Percentiles rank a stretch among this genome's conserved stretches.
These are phyloP conservation scores for Aspergillus japonicus DNA, from an alignment of 2,329 filamentous ascomycete species.

Conservation along the genomic window DNA sequence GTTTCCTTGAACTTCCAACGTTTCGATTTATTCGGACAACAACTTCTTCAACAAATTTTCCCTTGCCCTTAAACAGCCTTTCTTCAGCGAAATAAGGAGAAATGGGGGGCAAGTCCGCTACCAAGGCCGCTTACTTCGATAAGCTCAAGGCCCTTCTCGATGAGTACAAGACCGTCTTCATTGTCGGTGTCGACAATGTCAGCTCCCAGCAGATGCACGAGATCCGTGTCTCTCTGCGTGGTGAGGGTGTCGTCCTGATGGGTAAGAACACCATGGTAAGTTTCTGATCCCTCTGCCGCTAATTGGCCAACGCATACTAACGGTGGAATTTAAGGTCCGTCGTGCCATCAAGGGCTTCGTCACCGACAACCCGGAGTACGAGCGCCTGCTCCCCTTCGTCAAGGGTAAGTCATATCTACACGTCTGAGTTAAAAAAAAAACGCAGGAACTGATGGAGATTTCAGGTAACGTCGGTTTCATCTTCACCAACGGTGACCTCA, in stretches of 20 bases:
- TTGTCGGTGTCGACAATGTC: conserved; percentile 98
- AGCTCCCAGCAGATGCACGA: conserved; percentile 99
- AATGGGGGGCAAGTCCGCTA: conserved; percentile 95
- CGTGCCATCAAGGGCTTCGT: conserved; percentile 97
- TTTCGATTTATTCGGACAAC: conserved; percentile 28
- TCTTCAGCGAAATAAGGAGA: conserved; percentile 88
- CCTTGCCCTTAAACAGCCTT: conserved; percentile 98
- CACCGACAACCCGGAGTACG: conserved; percentile 88
- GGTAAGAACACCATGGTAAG: conserved; percentile 99
- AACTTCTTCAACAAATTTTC: conserved; percentile 35
- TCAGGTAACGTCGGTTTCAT: conserved; percentile 96
- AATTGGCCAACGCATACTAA: conserved; percentile 7
- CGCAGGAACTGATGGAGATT: conserved; percentile 2
- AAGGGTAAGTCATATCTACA: conserved; percentile 56
- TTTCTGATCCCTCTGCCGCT: background rate
- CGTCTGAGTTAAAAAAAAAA: background rate
- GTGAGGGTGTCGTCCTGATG: conserved; percentile 94
- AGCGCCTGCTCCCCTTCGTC: conserved; percentile 93
- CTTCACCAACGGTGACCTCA: conserved; percentile 97
- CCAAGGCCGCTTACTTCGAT: conserved; percentile 98
- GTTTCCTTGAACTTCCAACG: conserved; percentile 23
- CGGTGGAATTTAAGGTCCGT: conserved; percentile 63
- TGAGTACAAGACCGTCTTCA: conserved; percentile 96
- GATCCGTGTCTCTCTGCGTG: conserved; percentile 89
- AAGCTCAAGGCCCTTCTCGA: conserved; percentile 98